Evolutionary conservation across 169 alveolate genomes (phyloP).

Genomic region (Cryptosporidium meleagridis): DNA sequence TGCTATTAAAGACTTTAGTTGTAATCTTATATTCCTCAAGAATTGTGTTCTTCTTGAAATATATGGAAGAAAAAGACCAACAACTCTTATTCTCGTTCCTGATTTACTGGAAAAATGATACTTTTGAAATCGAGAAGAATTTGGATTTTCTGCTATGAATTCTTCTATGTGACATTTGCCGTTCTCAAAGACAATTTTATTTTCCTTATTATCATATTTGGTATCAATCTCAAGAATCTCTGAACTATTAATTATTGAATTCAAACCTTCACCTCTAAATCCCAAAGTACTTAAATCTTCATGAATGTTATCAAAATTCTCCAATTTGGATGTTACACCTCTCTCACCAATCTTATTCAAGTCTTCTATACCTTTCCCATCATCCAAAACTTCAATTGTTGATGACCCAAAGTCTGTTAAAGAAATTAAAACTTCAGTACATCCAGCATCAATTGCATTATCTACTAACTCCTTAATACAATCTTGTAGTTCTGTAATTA

Average conservation of each 20-base stretch:
- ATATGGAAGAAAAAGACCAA: constrained; percentile 49
- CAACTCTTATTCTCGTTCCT: constrained; percentile 41
- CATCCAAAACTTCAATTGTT: constrained; percentile 91
- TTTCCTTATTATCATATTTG: constrained; percentile 64
- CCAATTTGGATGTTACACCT: constrained; percentile 94
- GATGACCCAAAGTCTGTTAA: constrained; percentile 89
- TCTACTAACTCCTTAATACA: constrained; percentile 94
- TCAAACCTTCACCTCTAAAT: constrained; percentile 94
- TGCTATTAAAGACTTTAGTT: constrained; percentile 46
- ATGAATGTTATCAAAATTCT: constrained; percentile 89
- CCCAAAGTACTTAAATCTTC: constrained; percentile 91
- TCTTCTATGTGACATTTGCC: neutral
- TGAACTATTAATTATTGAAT: constrained; percentile 82
- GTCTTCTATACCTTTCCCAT: constrained; percentile 92
- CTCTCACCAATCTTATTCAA: constrained; percentile 78
- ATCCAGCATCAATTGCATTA: constrained; percentile 93
- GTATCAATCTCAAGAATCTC: constrained; percentile 80
- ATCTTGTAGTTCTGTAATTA: constrained; percentile 76
- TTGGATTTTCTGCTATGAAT: neutral
- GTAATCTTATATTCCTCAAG: constrained; percentile 3
- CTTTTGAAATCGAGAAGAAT: neutral
- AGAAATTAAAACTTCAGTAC: constrained; percentile 86
- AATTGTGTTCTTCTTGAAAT: constrained; percentile 58
- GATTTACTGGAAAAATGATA: constrained; percentile 3
- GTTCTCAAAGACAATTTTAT: neutral